A percentile compares a stretch with the other conserved stretches of the same genome.
phyloP scores from a whole-genome alignment of 139 green algal genomes.

The Chlorella sorokiniana region DNA sequence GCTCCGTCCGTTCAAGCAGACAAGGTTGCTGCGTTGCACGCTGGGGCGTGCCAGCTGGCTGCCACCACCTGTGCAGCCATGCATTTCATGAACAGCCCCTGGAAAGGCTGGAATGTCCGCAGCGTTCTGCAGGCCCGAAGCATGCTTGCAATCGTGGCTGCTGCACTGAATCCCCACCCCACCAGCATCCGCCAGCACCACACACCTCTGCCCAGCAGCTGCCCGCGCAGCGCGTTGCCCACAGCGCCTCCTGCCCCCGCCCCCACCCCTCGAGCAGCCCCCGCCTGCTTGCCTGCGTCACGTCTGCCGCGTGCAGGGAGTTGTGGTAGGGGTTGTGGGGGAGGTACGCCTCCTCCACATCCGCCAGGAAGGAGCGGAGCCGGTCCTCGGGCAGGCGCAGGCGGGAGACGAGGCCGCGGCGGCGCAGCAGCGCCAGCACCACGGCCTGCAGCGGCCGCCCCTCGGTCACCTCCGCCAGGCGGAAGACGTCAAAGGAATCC shows the following conservation, averaged over 20 bases:
- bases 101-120: no score
- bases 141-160: no score
- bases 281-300: constrained; percentile 48
- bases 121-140: no score
- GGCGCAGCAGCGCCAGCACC: constrained; percentile 40
- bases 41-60: no score
- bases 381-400: constrained; percentile 44
- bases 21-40: no score
- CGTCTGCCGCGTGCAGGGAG: constrained; percentile 69
- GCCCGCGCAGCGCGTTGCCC: no score
- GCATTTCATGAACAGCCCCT: no score
- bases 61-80: no score
- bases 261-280: neutral
- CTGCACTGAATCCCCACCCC: no score
- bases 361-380: constrained; percentile 52
- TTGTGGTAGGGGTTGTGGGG: constrained; percentile 74
- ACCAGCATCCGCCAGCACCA: no score
- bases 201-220: no score
- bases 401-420: constrained; percentile 45
- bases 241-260: neutral
- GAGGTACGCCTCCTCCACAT: constrained; percentile 48
- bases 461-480: constrained; percentile 37
- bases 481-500: constrained; percentile 69
- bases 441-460: constrained; percentile 52
- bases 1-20: no score